These are phyloP conservation scores for Hymenoscyphus fructigenus DNA, from an alignment of 2,329 filamentous ascomycete genomes.

Conservation along the genomic window DNA sequence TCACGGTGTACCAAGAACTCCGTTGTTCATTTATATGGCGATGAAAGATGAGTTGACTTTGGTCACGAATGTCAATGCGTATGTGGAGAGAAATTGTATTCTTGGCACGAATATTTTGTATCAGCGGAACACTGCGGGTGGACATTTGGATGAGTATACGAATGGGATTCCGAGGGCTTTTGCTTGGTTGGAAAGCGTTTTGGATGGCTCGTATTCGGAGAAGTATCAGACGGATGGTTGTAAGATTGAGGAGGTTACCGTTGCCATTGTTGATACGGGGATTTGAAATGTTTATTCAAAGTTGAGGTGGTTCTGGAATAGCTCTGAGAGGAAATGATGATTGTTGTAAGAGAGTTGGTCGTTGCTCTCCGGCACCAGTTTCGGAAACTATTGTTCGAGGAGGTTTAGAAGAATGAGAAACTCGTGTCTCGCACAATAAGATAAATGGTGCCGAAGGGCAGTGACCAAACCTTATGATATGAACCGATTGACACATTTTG, in stretches of 20 bases:
- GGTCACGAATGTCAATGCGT: slow-evolving; percentile 44
- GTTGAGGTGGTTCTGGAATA: too few species aligned
- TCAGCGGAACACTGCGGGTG: slow-evolving; percentile 44
- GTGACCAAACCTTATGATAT: too few species aligned
- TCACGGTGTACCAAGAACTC: slow-evolving; percentile 46
- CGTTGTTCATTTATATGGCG: slow-evolving; percentile 51
- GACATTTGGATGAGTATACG: slow-evolving; percentile 40
- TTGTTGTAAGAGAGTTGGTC: too few species aligned
- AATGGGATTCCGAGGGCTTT: slow-evolving; percentile 38
- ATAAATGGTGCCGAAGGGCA: too few species aligned
- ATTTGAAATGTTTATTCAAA: background rate
- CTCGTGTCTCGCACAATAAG: too few species aligned
- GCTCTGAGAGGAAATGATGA: too few species aligned
- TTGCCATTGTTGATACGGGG: slow-evolving; percentile 2
- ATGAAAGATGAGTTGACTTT: slow-evolving; percentile 46
- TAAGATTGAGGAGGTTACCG: background rate
- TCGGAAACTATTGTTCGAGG: too few species aligned
- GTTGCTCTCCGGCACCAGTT: too few species aligned
- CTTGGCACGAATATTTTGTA: slow-evolving; percentile 44
- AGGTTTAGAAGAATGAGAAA: too few species aligned
- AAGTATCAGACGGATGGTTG: background rate
- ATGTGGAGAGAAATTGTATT: slow-evolving; percentile 44
- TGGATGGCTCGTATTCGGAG: slow-evolving; percentile 9
- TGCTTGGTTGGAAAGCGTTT: slow-evolving; percentile 30
- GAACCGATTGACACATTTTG: too few species aligned